Base-by-base conservation (phyloP, 192 early-diverging fungal species). In the Cetraspora pellucida region DNA sequence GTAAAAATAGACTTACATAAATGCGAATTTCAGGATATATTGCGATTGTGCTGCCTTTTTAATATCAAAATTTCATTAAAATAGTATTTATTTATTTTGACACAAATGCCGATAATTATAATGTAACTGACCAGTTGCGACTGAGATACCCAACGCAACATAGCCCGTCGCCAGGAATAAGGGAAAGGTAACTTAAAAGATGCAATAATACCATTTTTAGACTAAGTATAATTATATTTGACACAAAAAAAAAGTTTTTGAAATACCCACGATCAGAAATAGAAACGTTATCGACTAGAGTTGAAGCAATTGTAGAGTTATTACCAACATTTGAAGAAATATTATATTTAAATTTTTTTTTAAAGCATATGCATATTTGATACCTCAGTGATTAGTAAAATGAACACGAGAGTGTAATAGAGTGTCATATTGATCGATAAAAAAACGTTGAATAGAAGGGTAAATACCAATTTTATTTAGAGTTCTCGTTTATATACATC, bases 1-100 rank as follows among this genome's bases (percentile, higher is more conserved):
- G 3, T 11, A 8, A 27, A 8, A 27, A 49, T 60, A 0, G 47
- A 74, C 84, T 83, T 85, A 86, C 87, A 81, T 75, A 72, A 88
- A 88, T 17, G 86, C 70, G 19, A 88, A 80, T 55, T 85, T 88
- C 77, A 88, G 77, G 2, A 76, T 63, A 76, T 84, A 80, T 74
- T 83, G 81, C 3, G 70, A 45, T 45, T 77, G 63, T 4, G 73
- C 82, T 30, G 78, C 28, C 82, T 83, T 25, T 30, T 30, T 37
- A 44, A 44, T 21, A 10, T 19, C 28, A 65, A 44, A 21, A 6
- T 11, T 65, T 45, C 30, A 45, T 44, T 14, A 54, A n/a, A 54
- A 54, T 54, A 19, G 19, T 19, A 21, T 10, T 10, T 65, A n/a
- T n/a, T 16, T 63, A 5, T 31, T 30, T 17, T 43, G 19, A 44